These are phyloP conservation scores for Zalaria sp. DNA, from an alignment of 2,329 filamentous ascomycete species.

Conservation along the genomic window DNA sequence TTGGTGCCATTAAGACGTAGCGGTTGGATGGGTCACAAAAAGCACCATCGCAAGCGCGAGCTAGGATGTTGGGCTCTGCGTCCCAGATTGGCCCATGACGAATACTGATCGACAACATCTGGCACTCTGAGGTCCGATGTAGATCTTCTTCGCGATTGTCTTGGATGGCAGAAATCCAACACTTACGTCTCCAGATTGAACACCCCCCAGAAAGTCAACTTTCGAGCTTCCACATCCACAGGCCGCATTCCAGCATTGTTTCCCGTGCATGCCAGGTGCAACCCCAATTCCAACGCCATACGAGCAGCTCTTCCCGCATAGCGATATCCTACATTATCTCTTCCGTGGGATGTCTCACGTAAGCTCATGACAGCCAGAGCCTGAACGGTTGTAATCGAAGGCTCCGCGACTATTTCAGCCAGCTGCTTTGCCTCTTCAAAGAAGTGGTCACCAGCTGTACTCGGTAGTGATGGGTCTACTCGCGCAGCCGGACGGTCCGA, in stretches of 20 bases:
- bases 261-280: slow-evolving; percentile 37
- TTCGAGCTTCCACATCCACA: slow-evolving; percentile 33
- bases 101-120: too few relatives aligned
- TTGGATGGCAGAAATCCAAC: too few relatives aligned
- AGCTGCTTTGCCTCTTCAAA: slow-evolving; percentile 55
- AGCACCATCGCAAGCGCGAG: too few relatives aligned
- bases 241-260: slow-evolving; percentile 17
- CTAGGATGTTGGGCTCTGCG: too few relatives aligned
- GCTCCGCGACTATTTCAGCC: slow-evolving; percentile 42
- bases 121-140: too few relatives aligned
- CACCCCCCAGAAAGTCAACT: slow-evolving; percentile 39
- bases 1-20: too few relatives aligned
- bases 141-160: too few relatives aligned
- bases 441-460: slow-evolving; percentile 58
- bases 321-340: slow-evolving; percentile 60
- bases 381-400: slow-evolving; percentile 57
- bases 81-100: too few relatives aligned
- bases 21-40: too few relatives aligned
- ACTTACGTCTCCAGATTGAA: slow-evolving; percentile 35
- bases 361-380: slow-evolving; percentile 65
- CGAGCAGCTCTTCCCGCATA: slow-evolving; percentile 60
- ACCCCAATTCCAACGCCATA: slow-evolving; percentile 56
- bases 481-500: slow-evolving; percentile 51
- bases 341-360: slow-evolving; percentile 52
- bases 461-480: slow-evolving; percentile 45